Evolutionary conservation across 345 rosid species (phyloP).

Genomic region (Litchi chinensis): DNA sequence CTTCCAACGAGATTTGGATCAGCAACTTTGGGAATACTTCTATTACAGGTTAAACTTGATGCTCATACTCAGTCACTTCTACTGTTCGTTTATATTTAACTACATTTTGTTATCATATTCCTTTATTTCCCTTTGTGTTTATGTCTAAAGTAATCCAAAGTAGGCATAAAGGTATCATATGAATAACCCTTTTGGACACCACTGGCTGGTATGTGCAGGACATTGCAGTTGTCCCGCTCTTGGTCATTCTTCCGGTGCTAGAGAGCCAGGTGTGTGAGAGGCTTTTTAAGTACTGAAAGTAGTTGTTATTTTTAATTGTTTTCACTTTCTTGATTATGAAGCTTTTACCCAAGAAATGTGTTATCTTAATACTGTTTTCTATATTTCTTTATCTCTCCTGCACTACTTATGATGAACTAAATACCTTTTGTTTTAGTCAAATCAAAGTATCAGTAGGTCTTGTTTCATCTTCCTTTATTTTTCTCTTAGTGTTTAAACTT

Average conservation of each 20-base stretch:
- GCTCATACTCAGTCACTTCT: not conserved
- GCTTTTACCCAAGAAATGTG: not conserved
- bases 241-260: conserved; percentile 89
- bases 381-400: not conserved
- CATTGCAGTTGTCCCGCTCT: conserved; percentile 90
- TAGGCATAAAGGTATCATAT: conserved; percentile 17
- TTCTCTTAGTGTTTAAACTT: not conserved
- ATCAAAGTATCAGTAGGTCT: not conserved
- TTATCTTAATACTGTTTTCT: no score
- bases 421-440: no score
- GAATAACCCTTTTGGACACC: conserved; percentile 25
- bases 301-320: not conserved
- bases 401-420: not conserved
- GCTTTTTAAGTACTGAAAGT: not conserved
- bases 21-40: conserved; percentile 96
- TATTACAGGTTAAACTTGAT: conserved; percentile 69
- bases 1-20: conserved; percentile 98
- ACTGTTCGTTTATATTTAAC: not conserved
- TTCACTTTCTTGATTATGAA: not conserved
- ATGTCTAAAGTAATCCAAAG: conserved; percentile 18
- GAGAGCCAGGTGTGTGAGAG: conserved; percentile 78
- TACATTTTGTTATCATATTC: conserved; percentile 13
- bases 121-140: conserved; percentile 9
- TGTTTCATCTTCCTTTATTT: not conserved
- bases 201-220: conserved; percentile 60